Percentiles rank a stretch among this genome's conserved stretches.
Evolutionary conservation across 1,139 yeast genomes (phyloP).

Genomic region (Candida frijolesensis): DNA sequence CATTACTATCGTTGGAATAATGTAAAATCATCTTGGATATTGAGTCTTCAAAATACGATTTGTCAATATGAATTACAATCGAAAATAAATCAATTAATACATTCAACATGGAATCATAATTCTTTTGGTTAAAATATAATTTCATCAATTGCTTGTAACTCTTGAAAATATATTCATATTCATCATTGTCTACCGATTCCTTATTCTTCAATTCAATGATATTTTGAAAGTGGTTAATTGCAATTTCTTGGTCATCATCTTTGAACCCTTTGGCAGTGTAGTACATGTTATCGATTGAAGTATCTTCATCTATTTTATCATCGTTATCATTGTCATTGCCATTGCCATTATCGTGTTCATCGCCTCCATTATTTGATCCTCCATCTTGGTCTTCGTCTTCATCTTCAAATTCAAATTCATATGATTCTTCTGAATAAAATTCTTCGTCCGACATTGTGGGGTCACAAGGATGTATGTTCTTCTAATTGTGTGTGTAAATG

Average conservation of each 20-base stretch:
- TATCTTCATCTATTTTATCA: conserved; percentile 12
- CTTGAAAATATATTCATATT: conserved; percentile 53
- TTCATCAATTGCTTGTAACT: conserved; percentile 69
- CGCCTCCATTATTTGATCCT: neutral
- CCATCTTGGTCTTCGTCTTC: conserved; percentile 40
- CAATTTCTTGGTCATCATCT: conserved; percentile 57
- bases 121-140: conserved; percentile 39
- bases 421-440: conserved; percentile 63
- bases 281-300: conserved; percentile 55
- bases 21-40: conserved; percentile 56
- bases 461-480: too few species aligned
- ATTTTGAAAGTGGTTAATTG: conserved; percentile 44
- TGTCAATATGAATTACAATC: conserved; percentile 33
- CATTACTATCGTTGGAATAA: conserved; percentile 36
- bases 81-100: conserved; percentile 24
- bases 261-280: conserved; percentile 64
- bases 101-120: conserved; percentile 36
- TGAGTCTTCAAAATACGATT: conserved; percentile 63
- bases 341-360: neutral
- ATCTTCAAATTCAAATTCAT: conserved; percentile 67
- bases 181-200: conserved; percentile 20
- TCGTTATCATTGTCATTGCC: conserved; percentile 6
- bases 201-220: conserved; percentile 36
- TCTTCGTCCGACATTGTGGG: conserved; percentile 55
- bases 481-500: too few species aligned